Evolutionary conservation across 2,329 filamentous ascomycete genomes (phyloP), one percentile per base, ranked within the genome.

Genomic region (Lasiodiplodia gonubiensis): DNA sequence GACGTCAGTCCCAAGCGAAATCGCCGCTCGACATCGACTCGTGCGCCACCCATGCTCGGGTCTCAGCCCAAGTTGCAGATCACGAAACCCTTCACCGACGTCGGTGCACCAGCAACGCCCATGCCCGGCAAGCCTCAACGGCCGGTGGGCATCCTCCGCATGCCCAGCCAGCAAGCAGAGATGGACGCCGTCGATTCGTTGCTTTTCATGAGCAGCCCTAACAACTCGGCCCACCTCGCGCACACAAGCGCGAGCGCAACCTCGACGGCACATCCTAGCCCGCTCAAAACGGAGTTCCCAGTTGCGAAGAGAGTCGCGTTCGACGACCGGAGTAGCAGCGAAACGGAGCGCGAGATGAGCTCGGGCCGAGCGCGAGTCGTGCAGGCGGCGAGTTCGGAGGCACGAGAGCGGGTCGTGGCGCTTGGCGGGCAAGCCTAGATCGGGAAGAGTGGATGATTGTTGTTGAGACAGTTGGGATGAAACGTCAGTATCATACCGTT

Each of bases 101-200:
- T 69, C 16, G 70, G 64, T 35, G 67, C 71, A 7, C 73, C 74
- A 21, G 75, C 70, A 70, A 74, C 72, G 37, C 74, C 75, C 33
- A 72, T 70, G 23, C n/a, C 59, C 25, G 52, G 78, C 79, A 25
- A 79, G 79, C 59, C 59, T 25, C 55, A 79, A 77, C 61, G 76
- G 79, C 68, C 66, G 14, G 70, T 75, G 65, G 83, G 86, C 8
- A 86, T 89, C 18, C 80, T 91, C 4, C 88, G 89, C 69, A 91
- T 90, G 35, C 89, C 89, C 0, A 89, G 89, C 67, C 89, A 92
- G 70, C 86, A 91, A 69, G 83, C 82, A 63, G 92, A 95, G 74
- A 91, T 93, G 74, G 92, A 94, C 73, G 92, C 92, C 6, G 88
- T 94, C 55, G 92, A 94, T 74, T 90, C 91, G 0, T 80, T 95